phyloP scores from a whole-genome alignment of 768 basidiomycete species.

The Tylopilus rubrobrunneus region DNA sequence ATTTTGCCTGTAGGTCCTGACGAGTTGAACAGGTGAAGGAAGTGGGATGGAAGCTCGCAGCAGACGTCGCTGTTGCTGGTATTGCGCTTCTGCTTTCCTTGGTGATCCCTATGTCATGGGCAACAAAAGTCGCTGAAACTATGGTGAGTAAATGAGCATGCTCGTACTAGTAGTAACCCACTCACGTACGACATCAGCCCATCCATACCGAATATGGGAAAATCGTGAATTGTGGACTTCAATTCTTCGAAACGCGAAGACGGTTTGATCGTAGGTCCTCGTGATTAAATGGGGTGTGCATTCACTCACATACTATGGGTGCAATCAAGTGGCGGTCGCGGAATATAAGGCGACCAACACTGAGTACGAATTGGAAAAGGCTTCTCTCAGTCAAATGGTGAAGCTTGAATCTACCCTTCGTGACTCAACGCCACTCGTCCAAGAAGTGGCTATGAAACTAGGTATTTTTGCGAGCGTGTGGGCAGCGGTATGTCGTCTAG shows the following conservation, averaged over 20 bases:
- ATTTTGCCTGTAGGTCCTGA: background rate
- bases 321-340: slow-evolving; percentile 5
- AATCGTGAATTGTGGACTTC: slow-evolving; percentile 1
- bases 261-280: slow-evolving; percentile 9
- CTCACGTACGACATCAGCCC: background rate
- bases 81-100: slow-evolving; percentile 14
- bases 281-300: too few relatives aligned
- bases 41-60: slow-evolving; percentile 15
- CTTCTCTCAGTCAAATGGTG: slow-evolving; percentile 14
- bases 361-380: slow-evolving; percentile 12
- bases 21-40: slow-evolving; percentile 12
- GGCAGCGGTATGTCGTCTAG: slow-evolving; percentile 13
- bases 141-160: background rate
- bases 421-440: slow-evolving; percentile 13
- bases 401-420: slow-evolving; percentile 10
- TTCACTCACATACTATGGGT: background rate
- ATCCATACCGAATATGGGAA: slow-evolving; percentile 5
- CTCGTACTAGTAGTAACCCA: background rate
- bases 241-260: slow-evolving; percentile 4
- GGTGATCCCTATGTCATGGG: slow-evolving; percentile 10
- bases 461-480: slow-evolving; percentile 19
- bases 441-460: slow-evolving; percentile 16
- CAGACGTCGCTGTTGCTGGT: slow-evolving; percentile 12
- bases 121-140: slow-evolving; percentile 1
- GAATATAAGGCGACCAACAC: slow-evolving; percentile 7